phyloP scores from a whole-genome alignment of 23 red algal genomes.

The Gracilariopsis chorda region DNA sequence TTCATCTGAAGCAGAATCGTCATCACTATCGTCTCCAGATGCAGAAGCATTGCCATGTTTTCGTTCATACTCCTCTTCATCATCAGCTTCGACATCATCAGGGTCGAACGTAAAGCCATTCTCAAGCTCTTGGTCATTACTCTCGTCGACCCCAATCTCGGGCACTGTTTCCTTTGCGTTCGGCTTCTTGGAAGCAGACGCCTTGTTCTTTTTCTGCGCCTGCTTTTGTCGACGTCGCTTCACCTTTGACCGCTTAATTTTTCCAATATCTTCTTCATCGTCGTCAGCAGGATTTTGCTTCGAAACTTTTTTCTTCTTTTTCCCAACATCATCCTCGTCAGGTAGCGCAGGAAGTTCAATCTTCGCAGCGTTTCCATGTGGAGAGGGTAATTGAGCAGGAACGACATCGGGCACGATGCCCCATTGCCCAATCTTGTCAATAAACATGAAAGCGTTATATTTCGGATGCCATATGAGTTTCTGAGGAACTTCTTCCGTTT shows the following conservation, averaged over 20 bases:
- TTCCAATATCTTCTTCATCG: slow-evolving; percentile 27
- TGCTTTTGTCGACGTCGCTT: slow-evolving; percentile 13
- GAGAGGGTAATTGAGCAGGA: slow-evolving; percentile 34
- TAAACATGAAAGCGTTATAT: slow-evolving; percentile 18
- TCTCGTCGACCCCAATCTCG: slow-evolving; percentile 26
- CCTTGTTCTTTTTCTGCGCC: slow-evolving; percentile 12
- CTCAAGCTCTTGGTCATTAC: slow-evolving; percentile 30
- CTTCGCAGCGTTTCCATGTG: not conserved
- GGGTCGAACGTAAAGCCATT: slow-evolving; percentile 48
- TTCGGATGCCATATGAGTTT: slow-evolving; percentile 64
- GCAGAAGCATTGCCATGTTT: not conserved
- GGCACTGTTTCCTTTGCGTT: slow-evolving; percentile 9
- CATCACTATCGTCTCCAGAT: not conserved
- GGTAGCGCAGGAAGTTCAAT: slow-evolving; percentile 16
- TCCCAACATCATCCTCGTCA: not conserved
- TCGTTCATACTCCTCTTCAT: slow-evolving; percentile 28
- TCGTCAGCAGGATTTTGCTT: not conserved
- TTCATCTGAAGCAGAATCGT: slow-evolving; percentile 39
- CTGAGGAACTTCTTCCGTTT: slow-evolving; percentile 22
- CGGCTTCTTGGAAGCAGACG: not conserved
- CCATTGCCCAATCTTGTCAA: slow-evolving; percentile 68
- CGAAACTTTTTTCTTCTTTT: slow-evolving; percentile 20
- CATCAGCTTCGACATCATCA: slow-evolving; percentile 56
- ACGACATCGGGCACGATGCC: slow-evolving; percentile 62
- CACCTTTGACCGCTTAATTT: slow-evolving; percentile 2